Evolutionary conservation across 352 stramenopile genomes (phyloP).

Genomic region (Globisporangium orthogonon): DNA sequence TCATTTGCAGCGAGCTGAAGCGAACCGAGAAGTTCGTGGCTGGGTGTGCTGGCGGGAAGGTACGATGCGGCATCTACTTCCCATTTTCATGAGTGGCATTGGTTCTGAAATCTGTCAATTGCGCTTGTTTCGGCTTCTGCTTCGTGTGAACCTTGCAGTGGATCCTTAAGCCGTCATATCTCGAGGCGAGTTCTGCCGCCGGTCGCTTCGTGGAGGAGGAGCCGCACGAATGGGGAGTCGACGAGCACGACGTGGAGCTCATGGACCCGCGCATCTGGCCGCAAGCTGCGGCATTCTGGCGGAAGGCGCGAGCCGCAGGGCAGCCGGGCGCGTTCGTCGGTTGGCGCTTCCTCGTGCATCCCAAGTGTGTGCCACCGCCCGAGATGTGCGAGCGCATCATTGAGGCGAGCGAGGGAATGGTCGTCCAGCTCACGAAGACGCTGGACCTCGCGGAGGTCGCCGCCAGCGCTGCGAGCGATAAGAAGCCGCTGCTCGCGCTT

Average conservation of each 20-base stretch:
- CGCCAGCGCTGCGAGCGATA: constrained; percentile 25
- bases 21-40: constrained; percentile 85
- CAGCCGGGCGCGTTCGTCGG: constrained; percentile 53
- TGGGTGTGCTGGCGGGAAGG: constrained; percentile 77
- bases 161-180: constrained; percentile 82
- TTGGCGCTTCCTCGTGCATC: constrained; percentile 72
- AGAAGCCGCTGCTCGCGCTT: constrained; percentile 49
- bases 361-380: constrained; percentile 61
- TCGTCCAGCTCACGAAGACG: constrained; percentile 56
- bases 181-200: constrained; percentile 51
- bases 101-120: neutral
- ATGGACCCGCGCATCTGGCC: constrained; percentile 80
- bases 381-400: constrained; percentile 83
- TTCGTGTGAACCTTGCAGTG: constrained; percentile 31
- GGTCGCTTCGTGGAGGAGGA: constrained; percentile 71
- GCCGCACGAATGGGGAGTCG: constrained; percentile 63
- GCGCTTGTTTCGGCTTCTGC: neutral
- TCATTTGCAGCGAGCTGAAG: constrained; percentile 85
- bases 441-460: constrained; percentile 28
- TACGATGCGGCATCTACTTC: constrained; percentile 9
- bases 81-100: neutral
- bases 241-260: constrained; percentile 40
- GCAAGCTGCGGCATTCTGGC: constrained; percentile 52
- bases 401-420: constrained; percentile 36
- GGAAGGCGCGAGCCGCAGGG: constrained; percentile 34